Evolutionary conservation across 1,139 yeast species (phyloP).

Genomic region (Candida glucosophila): DNA sequence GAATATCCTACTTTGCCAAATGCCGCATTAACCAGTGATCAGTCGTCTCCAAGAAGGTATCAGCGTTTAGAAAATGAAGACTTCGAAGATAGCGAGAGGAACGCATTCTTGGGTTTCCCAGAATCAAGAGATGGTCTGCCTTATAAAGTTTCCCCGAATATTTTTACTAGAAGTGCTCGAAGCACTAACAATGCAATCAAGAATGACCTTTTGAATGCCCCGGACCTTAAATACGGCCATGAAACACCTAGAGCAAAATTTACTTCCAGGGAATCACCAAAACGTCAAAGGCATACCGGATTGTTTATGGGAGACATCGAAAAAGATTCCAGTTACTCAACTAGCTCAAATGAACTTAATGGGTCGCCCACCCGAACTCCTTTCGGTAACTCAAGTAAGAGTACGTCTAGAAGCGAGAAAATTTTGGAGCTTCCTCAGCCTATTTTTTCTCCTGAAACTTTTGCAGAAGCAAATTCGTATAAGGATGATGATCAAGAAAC

Average conservation of each 20-base stretch:
- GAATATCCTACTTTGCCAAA: slow-evolving; percentile 24
- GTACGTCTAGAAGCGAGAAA: slow-evolving; percentile 36
- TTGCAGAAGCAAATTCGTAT: slow-evolving; percentile 54
- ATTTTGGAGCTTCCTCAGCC: slow-evolving; percentile 59
- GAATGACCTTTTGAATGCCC: slow-evolving; percentile 15
- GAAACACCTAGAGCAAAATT: slow-evolving; percentile 46
- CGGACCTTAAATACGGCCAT: slow-evolving; percentile 14
- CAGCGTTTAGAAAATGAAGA: slow-evolving; percentile 17
- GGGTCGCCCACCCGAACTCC: slow-evolving; percentile 29
- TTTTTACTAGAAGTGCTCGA: slow-evolving; percentile 45
- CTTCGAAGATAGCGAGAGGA: slow-evolving; percentile 15
- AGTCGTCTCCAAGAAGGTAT: slow-evolving; percentile 30
- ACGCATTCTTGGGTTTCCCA: slow-evolving; percentile 21
- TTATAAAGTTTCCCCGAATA: slow-evolving; percentile 34
- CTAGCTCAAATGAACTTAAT: slow-evolving; percentile 7
- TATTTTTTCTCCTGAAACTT: slow-evolving; percentile 53
- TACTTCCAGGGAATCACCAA: slow-evolving; percentile 61
- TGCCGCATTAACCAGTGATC: slow-evolving; percentile 34
- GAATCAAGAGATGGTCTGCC: slow-evolving; percentile 14
- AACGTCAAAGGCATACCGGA: slow-evolving; percentile 43
- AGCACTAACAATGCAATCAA: slow-evolving; percentile 9
- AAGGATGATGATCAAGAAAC: slow-evolving; percentile 29
- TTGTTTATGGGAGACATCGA: slow-evolving; percentile 39
- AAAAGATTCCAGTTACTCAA: too few species aligned
- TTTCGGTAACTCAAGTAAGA: slow-evolving; percentile 18